Base-by-base conservation (phyloP, 768 basidiomycete genomes). In the Fomitopsis pulvina region DNA sequence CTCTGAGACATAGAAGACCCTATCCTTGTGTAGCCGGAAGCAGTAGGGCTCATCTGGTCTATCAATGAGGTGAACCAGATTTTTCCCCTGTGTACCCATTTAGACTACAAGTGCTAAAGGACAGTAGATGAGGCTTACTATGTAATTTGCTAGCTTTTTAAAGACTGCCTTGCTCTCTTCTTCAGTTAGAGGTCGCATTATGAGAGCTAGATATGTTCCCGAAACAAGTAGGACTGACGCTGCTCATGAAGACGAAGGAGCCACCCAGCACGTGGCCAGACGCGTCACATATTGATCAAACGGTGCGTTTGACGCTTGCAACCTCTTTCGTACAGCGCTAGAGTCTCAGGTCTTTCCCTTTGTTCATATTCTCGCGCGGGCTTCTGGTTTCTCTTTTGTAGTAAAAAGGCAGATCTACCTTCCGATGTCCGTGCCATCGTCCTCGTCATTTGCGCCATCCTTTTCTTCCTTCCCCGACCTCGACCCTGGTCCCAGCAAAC, bases 131-230 rank as follows among this genome's bases (percentile, higher is more conserved):
- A 11, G 47, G 73, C 85, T 40, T 48, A 92, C 92, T 61, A 99
- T 89, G 68, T 96, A 99, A 69, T 96, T 97, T 41, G 96, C 92
- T 34, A 99, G 80, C 68, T 99, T 99, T 34, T 88, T 85, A 61
- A 98, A 99, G 12, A 98, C 89, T 0, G 87, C 79, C 66, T 96
- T 96, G 60, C 91, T 95, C 70, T 99, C 95, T 52, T 96, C 93
- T 66, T 97, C 91, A 22, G 95, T 97, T 45, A 98, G 74, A 20
- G 95, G 95, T 8, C 95, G 85, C 95, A 97, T 96, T 2, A 3
- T 34, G n/a, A 18, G 8, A 9, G 5, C 22, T 41, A 7, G 29
- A 30, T 30, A n/a, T n/a, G n/a, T n/a, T n/a, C n/a, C n/a, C n/a
- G n/a, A n/a, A n/a, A n/a, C n/a, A n/a, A n/a, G n/a, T n/a, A n/a